phyloP scores from a whole-genome alignment of 805 yeast genomes.

The Schizosaccharomyces osmophilus region DNA sequence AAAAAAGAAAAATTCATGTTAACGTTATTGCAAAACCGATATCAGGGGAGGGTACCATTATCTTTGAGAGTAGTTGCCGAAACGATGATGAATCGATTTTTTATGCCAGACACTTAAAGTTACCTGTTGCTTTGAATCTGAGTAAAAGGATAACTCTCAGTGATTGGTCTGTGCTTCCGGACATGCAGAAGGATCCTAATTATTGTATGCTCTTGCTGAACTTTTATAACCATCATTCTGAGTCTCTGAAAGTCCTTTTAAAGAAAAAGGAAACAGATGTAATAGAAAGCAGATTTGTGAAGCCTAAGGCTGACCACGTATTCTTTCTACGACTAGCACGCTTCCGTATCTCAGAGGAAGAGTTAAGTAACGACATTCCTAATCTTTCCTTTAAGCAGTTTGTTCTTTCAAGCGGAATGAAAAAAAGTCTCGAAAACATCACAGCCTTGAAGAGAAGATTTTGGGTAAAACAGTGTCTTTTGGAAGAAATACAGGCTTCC shows the following conservation, averaged over 20 bases:
- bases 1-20: background rate
- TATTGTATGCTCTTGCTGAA: background rate
- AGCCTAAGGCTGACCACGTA: background rate
- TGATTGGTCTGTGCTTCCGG: background rate
- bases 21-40: background rate
- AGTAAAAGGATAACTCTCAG: background rate
- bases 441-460: background rate
- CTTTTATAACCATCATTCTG: background rate
- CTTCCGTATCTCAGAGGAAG: conserved; percentile 16
- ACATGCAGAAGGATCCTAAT: background rate
- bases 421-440: background rate
- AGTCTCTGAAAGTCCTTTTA: background rate
- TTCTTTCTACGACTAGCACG: conserved; percentile 14
- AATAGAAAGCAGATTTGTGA: background rate
- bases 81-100: background rate
- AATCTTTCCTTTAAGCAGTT: background rate
- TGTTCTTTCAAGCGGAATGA: background rate
- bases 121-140: background rate
- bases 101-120: background rate
- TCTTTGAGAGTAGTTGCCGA: background rate
- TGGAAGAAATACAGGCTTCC: background rate
- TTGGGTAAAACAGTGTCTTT: background rate
- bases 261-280: background rate
- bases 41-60: background rate
- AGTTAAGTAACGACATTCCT: background rate